Base-by-base conservation (phyloP, 495 filamentous ascomycete species). In the Lasiosphaeris hirsuta region DNA sequence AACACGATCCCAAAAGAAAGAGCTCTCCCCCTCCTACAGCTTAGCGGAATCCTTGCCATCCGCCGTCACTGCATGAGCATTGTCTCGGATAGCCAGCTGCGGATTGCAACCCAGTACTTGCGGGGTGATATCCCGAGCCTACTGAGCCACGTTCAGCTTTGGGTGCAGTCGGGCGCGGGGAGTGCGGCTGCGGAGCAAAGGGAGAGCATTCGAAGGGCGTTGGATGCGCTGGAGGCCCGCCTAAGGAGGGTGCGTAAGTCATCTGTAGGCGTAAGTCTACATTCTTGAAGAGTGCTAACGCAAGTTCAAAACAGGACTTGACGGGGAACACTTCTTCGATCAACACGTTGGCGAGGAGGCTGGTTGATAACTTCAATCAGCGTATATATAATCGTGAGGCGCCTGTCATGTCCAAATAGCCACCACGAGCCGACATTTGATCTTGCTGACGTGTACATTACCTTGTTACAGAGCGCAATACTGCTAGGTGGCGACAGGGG, bases 121-220 rank as follows among this genome's bases (percentile, higher is more conserved):
- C 44, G 57, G 7, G 46, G 70, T 44, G 61, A 72, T 17, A 64
- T 75, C 34, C 67, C 68, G 11, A 61, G 60, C 7, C 55, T 77
- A 15, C 52, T 77, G 5, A 64, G 63, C 51, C 63, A 62, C 2
- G 39, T 74, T 8, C 62, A 65, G 19, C 66, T 77, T 4, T 77
- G 75, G 75, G 66, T 77, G 1, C 61, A 72, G 48, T 71, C 68
- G 11, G 75, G 75, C 0, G 59, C 69, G 17, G 73, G 64, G 15
- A 65, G 52, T 34, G 54, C 64, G 42, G 63, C 52, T 45, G 65
- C 67, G 0, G 73, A 73, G 51, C 51, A 57, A 44, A 77, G 70
- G 54, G 37, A 61, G 42, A 51, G 34, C 9, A 37, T 66, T 1
- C 36, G 51, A 6, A 8, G 57, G n/a, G 30, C 51, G 17, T 10